Evolutionary conservation across 1,284 basidiomycete species (phyloP).

Genomic region (Microbotryomycetes sp.): DNA sequence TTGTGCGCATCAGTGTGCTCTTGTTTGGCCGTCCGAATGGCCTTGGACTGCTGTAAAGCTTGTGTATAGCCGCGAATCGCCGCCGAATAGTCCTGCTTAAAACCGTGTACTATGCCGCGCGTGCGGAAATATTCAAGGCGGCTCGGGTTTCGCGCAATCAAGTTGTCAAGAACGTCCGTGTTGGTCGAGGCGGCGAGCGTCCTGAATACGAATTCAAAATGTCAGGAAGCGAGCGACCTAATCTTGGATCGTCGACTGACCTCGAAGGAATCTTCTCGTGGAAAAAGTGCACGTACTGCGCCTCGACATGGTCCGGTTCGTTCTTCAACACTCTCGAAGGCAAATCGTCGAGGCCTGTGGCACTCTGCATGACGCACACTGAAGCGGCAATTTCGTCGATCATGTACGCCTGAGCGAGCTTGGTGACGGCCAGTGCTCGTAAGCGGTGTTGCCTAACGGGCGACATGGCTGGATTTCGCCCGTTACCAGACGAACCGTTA

Average conservation of each 20-base stretch:
- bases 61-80: constrained; percentile 68
- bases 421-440: constrained; percentile 66
- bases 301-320: constrained; percentile 68
- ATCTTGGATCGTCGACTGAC: constrained; percentile 44
- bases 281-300: constrained; percentile 77
- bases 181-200: constrained; percentile 72
- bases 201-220: constrained; percentile 41
- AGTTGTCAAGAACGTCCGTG: constrained; percentile 60
- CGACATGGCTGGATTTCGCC: constrained; percentile 50
- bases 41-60: constrained; percentile 64
- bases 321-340: constrained; percentile 65
- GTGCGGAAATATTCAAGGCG: constrained; percentile 70
- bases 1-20: constrained; percentile 46
- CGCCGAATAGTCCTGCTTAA: constrained; percentile 65
- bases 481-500: constrained; percentile 45
- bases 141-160: constrained; percentile 61
- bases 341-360: constrained; percentile 75
- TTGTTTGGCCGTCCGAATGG: constrained; percentile 54
- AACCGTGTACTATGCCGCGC: constrained; percentile 71
- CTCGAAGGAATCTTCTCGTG: constrained; percentile 81
- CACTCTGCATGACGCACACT: constrained; percentile 83
- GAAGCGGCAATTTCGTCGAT: constrained; percentile 75
- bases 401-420: constrained; percentile 68
- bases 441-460: constrained; percentile 67
- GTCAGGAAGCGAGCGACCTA: background rate